Evolutionary conservation across 257 asterid genomes (phyloP).

Genomic region (Solanum chmielewskii): DNA sequence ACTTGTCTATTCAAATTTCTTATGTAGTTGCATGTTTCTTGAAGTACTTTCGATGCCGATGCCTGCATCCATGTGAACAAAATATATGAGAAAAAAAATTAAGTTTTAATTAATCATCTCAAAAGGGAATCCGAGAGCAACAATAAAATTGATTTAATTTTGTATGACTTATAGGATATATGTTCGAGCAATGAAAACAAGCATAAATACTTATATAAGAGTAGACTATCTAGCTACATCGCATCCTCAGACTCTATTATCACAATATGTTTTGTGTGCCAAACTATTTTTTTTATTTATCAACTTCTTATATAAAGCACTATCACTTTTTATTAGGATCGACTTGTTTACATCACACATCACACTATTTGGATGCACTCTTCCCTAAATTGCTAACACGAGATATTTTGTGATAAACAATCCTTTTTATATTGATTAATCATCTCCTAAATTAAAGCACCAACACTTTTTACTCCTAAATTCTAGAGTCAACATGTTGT

Average conservation of each 20-base stretch:
- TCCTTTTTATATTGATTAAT: neutral
- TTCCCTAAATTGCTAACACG: neutral
- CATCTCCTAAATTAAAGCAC: neutral
- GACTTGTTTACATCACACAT: neutral
- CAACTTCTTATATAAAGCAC: neutral
- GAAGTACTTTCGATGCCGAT: slow-evolving; percentile 85
- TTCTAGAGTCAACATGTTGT: neutral
- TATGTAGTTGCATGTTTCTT: slow-evolving; percentile 93
- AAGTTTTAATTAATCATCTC: neutral
- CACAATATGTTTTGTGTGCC: neutral
- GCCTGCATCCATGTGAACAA: slow-evolving; percentile 21
- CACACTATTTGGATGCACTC: neutral
- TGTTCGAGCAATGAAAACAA: neutral
- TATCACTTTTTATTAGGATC: neutral
- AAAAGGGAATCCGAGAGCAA: neutral
- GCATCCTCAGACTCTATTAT: no score
- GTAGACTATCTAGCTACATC: neutral
- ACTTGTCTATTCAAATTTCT: slow-evolving; percentile 74
- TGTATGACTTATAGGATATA: neutral
- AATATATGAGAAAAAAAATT: neutral
- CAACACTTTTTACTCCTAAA: neutral
- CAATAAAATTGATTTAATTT: neutral
- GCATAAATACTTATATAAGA: neutral
- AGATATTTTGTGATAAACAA: neutral
- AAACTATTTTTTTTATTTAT: no score